Evolutionary conservation across 108 stramenopile species (phyloP).

Genomic region (Nitzschia sp.): DNA sequence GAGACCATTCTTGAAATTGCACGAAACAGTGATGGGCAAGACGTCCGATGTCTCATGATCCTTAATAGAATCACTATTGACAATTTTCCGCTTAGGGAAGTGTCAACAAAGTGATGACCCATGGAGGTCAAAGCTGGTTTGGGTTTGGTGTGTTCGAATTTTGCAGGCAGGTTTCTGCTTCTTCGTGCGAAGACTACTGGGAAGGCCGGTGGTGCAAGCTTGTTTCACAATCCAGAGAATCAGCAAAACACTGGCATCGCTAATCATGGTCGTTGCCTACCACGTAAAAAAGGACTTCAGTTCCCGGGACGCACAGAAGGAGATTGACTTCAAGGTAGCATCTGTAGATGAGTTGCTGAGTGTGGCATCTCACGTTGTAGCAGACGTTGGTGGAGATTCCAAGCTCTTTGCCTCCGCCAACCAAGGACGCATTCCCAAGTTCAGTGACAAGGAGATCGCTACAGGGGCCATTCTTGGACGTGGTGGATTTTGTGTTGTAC

Average conservation of each 20-base stretch:
- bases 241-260: not conserved
- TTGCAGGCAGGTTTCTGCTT: no score
- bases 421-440: slow-evolving; percentile 14
- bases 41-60: no score
- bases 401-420: slow-evolving; percentile 6
- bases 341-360: slow-evolving; percentile 3
- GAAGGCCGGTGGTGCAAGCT: no score
- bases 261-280: not conserved
- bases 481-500: slow-evolving; percentile 80
- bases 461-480: slow-evolving; percentile 69
- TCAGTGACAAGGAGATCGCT: slow-evolving; percentile 45
- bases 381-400: slow-evolving; percentile 10
- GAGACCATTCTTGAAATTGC: no score
- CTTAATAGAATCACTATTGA: no score
- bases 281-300: not conserved
- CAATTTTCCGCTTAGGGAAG: no score
- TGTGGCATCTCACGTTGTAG: slow-evolving; percentile 23
- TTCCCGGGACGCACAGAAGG: not conserved
- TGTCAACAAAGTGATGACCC: no score
- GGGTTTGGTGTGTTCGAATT: no score
- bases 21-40: no score
- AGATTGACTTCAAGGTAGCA: slow-evolving; percentile 4
- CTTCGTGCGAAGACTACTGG: no score
- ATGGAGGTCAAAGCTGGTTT: no score
- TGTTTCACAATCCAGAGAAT: no score